Conservation (phyloP, 495 filamentous ascomycete species). For the Aspergillus homomorphus region DNA sequence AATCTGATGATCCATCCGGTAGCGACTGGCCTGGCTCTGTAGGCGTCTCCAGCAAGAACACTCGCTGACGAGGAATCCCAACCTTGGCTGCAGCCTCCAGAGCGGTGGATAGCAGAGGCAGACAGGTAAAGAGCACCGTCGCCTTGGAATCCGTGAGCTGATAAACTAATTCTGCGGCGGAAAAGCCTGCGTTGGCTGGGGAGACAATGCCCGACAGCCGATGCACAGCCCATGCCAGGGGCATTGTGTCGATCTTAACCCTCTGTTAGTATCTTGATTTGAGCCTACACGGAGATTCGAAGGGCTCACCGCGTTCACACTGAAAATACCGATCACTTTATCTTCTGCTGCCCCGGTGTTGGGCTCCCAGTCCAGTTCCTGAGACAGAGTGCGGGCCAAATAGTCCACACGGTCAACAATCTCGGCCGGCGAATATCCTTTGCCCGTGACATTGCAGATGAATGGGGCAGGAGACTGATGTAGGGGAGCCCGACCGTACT, state of each 20-base stretch:
- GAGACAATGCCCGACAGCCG: conserved; percentile 17
- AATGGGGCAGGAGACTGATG: conserved; percentile 8
- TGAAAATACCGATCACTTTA: conserved; percentile 46
- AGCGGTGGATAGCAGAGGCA: conserved; percentile 9
- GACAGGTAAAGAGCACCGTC: conserved; percentile 10
- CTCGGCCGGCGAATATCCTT: conserved; percentile 4
- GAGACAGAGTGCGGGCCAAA: conserved; percentile 10
- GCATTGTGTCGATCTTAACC: conserved; percentile 15
- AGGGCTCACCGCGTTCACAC: conserved; percentile 15
- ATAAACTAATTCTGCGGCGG: conserved; percentile 11
- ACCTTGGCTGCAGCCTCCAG: conserved; percentile 6
- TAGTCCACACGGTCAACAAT: conserved; percentile 9
- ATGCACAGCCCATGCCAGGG: conserved; percentile 19
- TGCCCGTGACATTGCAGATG: conserved; percentile 12
- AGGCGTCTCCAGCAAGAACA: conserved; percentile 8
- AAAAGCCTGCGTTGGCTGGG: conserved; percentile 11
- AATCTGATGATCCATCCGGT: conserved; percentile 2
- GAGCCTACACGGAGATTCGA: background rate
- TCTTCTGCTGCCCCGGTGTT: conserved; percentile 23
- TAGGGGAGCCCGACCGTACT: conserved; percentile 8
- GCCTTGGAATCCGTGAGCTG: conserved; percentile 13
- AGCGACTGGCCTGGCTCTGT: conserved; percentile 6
- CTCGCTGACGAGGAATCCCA: conserved; percentile 2
- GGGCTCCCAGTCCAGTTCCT: conserved; percentile 14
- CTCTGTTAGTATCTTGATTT: background rate